Evolutionary conservation across 768 basidiomycete genomes (phyloP).

Genomic region (Boletus patriciae): DNA sequence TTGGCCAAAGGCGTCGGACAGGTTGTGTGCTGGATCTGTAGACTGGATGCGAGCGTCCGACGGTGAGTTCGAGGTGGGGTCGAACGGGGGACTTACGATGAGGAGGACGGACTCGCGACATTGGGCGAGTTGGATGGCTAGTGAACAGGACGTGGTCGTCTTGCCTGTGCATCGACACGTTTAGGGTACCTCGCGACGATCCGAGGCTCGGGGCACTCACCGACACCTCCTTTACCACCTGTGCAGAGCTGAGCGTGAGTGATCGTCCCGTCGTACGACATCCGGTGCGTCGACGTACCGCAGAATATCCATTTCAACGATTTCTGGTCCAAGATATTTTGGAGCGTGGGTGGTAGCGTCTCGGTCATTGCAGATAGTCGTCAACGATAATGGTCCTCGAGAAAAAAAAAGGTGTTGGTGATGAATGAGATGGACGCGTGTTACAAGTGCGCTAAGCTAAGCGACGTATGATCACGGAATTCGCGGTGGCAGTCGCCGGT

Average conservation of each 20-base stretch:
- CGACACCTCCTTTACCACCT: conserved; percentile 99
- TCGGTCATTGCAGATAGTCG: conserved; percentile 46
- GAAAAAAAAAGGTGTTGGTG: conserved; percentile 1
- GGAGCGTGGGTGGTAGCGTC: conserved; percentile 78
- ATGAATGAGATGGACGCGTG: conserved; percentile 21
- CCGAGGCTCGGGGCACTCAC: conserved; percentile 44
- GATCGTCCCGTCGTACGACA: conserved; percentile 10
- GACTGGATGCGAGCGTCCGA: conserved; percentile 53
- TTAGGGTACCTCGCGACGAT: background rate
- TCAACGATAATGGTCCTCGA: conserved; percentile 4
- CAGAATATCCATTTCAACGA: conserved; percentile 99
- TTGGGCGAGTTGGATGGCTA: conserved; percentile 93
- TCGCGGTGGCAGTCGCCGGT: background rate
- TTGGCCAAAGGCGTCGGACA: conserved; percentile 97
- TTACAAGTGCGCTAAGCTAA: conserved; percentile 13
- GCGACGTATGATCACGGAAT: conserved; percentile 4
- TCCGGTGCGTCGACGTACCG: conserved; percentile 52
- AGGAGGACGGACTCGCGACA: conserved; percentile 93
- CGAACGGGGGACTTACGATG: conserved; percentile 60
- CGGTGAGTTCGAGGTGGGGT: background rate
- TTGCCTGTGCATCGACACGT: conserved; percentile 60
- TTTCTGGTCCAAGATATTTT: conserved; percentile 92
- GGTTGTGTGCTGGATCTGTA: conserved; percentile 99
- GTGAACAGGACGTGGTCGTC: conserved; percentile 96
- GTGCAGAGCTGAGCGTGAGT: conserved; percentile 12